Base-by-base conservation (phyloP, 2,329 filamentous ascomycete species). In the Furcasterigmium sp. region DNA sequence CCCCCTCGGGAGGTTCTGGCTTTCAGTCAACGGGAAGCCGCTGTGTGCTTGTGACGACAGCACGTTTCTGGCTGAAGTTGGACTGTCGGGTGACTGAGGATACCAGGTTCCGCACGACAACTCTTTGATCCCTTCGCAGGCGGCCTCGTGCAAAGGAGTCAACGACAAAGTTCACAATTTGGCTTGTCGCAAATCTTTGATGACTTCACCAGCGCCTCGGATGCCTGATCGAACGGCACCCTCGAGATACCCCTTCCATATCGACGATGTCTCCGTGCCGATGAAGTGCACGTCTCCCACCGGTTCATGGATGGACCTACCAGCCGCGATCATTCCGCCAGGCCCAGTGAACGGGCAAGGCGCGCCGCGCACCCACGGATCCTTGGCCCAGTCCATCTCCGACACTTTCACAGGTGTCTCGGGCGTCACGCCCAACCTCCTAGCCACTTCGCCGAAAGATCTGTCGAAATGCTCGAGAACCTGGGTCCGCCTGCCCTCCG, bases 171-270 rank as follows among this genome's bases (percentile, higher is more conserved):
- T n/a, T n/a, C n/a, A n/a, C n/a, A n/a, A n/a, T n/a, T n/a, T n/a
- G n/a, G 36, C 10, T 14, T 42, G 36, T 8, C 45, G 44, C 8
- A 59, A 15, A 3, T 49, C 44, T 8, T 57, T 43, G 8, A 55
- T 19, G 3, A 73, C 66, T 52, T 75, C 70, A 23, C 56, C 55
- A 1, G 69, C 70, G 0, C 65, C 18, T 62, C 50, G 46, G 45
- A 74, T 61, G 2, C 76, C 76, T 39, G 61, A 68, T 7, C 68
- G 51, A 11, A 80, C 58, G 0, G 76, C 76, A 3, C 77, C 76
- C 46, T 80, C 76, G 72, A 80, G 77, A 51, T 78, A 79, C 0
- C 76, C 75, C 43, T 71, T 73, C 75, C 75, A 79, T 44, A 72
- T 66, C 3, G 52, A 60, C 1, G 69, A 65, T 1, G 68, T 73